Evolutionary conservation across 176 grass and related monocot genomes (phyloP).

Genomic region (Musa acuminata): DNA sequence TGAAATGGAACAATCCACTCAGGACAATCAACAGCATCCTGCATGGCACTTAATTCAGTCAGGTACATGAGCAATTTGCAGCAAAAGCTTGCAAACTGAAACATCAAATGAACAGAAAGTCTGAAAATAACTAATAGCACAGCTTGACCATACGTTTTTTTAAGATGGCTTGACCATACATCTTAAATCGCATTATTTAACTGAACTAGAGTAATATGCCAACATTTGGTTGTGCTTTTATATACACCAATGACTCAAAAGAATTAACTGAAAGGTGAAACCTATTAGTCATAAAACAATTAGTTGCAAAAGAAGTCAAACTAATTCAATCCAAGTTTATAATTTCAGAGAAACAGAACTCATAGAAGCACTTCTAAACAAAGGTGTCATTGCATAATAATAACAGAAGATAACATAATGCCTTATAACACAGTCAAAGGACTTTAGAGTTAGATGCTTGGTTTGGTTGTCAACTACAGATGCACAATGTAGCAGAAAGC

Average conservation of each 20-base stretch:
- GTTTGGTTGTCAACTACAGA: neutral
- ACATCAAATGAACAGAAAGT: neutral
- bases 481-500: neutral
- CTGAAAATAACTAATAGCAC: neutral
- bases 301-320: too few species aligned
- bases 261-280: too few species aligned
- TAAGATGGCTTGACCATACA: too few species aligned
- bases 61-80: neutral
- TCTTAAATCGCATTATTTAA: neutral
- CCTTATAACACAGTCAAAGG: neutral
- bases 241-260: too few species aligned
- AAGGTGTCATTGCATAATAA: too few species aligned
- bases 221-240: too few species aligned
- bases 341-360: too few species aligned
- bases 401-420: too few species aligned
- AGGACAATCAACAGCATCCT: slow-evolving; percentile 94
- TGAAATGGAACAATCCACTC: slow-evolving; percentile 97
- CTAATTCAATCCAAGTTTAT: too few species aligned
- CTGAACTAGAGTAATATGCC: neutral
- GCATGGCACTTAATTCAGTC: slow-evolving; percentile 12
- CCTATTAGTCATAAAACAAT: too few species aligned
- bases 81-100: neutral
- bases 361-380: too few species aligned
- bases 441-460: neutral
- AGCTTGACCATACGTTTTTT: too few species aligned